Conservation (phyloP, 2,329 filamentous ascomycete species). For the Cryphonectria nitschkei region DNA sequence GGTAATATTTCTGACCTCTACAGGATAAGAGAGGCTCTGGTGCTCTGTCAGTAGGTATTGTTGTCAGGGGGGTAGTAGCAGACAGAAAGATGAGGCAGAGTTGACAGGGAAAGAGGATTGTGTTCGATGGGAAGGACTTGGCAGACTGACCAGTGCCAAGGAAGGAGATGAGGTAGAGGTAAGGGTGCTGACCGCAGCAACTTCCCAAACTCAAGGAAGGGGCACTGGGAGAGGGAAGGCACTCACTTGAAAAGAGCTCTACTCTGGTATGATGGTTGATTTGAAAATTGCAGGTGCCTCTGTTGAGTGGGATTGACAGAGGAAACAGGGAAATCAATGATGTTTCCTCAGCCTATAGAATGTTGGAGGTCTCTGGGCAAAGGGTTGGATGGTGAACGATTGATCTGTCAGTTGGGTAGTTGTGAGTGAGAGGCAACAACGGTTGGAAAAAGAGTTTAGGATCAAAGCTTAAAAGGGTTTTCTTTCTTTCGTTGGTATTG, state of each 20-base stretch:
- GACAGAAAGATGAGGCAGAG: not conserved
- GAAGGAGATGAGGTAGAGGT: not conserved
- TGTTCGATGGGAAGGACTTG: too few species aligned
- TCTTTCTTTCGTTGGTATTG: not conserved
- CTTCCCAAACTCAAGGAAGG: not conserved
- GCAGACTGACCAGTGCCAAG: not conserved
- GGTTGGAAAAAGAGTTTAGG: not conserved
- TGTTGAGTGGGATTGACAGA: not conserved
- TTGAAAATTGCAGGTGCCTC: not conserved
- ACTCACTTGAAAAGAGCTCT: not conserved
- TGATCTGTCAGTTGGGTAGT: not conserved
- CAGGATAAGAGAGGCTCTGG: not conserved
- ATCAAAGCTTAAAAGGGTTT: not conserved
- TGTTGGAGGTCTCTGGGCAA: not conserved
- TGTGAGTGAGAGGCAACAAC: not conserved
- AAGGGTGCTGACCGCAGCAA: not conserved
- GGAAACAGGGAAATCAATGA: not conserved
- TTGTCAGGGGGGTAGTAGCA: not conserved
- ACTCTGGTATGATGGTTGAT: not conserved
- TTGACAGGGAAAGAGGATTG: not conserved
- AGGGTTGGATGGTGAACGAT: not conserved
- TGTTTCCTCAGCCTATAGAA: not conserved
- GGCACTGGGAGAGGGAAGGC: not conserved
- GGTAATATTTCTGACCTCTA: not conserved
- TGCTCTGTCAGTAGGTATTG: not conserved